Evolutionary conservation across 768 basidiomycete genomes (phyloP).

Genomic region (Sarcomyxa edulis): DNA sequence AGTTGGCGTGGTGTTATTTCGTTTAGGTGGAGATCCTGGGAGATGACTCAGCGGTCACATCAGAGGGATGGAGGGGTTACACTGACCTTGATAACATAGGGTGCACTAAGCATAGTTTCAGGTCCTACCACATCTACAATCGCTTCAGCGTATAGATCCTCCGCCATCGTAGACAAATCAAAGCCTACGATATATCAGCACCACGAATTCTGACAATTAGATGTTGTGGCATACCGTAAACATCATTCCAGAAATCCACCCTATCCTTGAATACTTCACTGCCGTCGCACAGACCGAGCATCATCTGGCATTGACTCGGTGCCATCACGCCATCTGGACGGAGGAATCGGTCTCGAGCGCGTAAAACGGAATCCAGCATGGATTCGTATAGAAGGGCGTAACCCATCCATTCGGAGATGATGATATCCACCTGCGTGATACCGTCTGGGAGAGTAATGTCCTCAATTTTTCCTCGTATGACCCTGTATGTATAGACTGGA

Average conservation of each 20-base stretch:
- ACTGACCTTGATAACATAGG: slow-evolving; percentile 63
- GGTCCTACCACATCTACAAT: slow-evolving; percentile 75
- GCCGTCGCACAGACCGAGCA: slow-evolving; percentile 79
- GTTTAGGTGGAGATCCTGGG: slow-evolving; percentile 71
- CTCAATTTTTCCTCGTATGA: slow-evolving; percentile 89
- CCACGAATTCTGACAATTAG: slow-evolving; percentile 1
- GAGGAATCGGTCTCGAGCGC: slow-evolving; percentile 84
- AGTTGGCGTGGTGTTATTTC: slow-evolving; percentile 65
- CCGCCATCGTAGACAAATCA: slow-evolving; percentile 79
- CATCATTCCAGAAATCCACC: slow-evolving; percentile 83
- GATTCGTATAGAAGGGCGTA: slow-evolving; percentile 90
- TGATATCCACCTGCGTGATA: slow-evolving; percentile 80
- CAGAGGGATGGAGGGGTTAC: background rate
- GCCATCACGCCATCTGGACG: slow-evolving; percentile 76
- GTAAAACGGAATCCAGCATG: slow-evolving; percentile 94
- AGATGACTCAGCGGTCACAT: background rate
- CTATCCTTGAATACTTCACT: slow-evolving; percentile 74
- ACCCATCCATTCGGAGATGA: slow-evolving; percentile 98
- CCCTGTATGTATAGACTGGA: slow-evolving; percentile 20
- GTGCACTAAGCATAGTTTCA: slow-evolving; percentile 58
- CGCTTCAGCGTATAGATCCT: slow-evolving; percentile 72
- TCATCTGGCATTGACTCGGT: slow-evolving; percentile 84
- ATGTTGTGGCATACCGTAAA: slow-evolving; percentile 64
- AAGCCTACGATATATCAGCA: slow-evolving; percentile 52
- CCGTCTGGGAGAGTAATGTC: slow-evolving; percentile 73